Percentiles rank a stretch among this genome's conserved stretches.
phyloP scores from a whole-genome alignment of 495 filamentous ascomycete species.

The Bombardia bombarda region DNA sequence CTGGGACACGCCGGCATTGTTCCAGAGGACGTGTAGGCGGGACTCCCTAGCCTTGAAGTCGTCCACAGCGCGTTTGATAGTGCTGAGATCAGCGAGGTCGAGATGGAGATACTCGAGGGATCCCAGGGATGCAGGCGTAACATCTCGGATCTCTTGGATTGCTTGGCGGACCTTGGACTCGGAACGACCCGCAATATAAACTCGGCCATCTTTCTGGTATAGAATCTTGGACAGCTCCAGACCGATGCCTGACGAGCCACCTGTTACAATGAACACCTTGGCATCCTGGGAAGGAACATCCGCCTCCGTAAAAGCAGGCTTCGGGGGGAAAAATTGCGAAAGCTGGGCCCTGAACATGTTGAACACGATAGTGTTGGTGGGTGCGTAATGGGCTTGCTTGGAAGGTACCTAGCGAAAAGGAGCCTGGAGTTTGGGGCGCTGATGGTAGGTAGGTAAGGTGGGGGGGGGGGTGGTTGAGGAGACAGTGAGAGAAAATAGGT shows the following conservation, averaged over 20 bases:
- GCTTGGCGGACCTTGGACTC: conserved; percentile 12
- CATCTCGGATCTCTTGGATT: conserved; percentile 14
- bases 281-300: conserved; percentile 13
- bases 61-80: conserved; percentile 16
- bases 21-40: conserved; percentile 19
- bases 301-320: conserved; percentile 16
- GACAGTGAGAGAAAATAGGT: neutral
- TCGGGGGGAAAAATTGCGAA: conserved; percentile 20
- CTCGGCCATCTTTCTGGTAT: conserved; percentile 28
- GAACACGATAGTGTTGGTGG: neutral
- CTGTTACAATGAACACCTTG: conserved; percentile 39
- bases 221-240: conserved; percentile 33
- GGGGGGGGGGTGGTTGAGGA: neutral
- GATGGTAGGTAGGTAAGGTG: neutral
- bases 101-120: conserved; percentile 17
- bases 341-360: conserved; percentile 2
- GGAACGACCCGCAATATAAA: conserved; percentile 41
- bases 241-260: conserved; percentile 36
- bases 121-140: conserved; percentile 7
- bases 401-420: no score
- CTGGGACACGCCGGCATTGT: conserved; percentile 32
- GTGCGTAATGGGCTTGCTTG: neutral
- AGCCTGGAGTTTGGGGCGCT: neutral
- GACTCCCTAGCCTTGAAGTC: conserved; percentile 17
- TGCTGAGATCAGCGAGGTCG: conserved; percentile 19